Percentiles rank a stretch among this genome's conserved stretches.
Conservation (phyloP, 2,329 filamentous ascomycete genomes). For the Calonectria pauciramosa region DNA sequence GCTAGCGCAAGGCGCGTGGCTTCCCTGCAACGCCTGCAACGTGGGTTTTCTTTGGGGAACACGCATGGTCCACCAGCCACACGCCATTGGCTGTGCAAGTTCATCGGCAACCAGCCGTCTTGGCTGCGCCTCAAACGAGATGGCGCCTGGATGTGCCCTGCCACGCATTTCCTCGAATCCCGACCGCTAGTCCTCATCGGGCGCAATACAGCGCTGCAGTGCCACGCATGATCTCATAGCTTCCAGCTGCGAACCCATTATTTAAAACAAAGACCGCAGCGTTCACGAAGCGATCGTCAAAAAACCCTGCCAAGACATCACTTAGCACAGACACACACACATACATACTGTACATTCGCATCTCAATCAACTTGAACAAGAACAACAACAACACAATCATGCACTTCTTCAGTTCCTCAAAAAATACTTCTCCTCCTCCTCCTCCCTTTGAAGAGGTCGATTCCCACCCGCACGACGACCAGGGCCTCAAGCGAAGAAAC, state of each 20-base stretch:
- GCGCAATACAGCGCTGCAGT: not conserved
- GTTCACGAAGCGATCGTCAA: no score
- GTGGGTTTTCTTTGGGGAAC: not conserved
- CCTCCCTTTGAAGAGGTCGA: not conserved
- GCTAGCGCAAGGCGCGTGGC: not conserved
- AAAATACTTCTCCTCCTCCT: not conserved
- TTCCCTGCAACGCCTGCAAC: not conserved
- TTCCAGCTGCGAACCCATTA: not conserved
- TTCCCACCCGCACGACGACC: not conserved
- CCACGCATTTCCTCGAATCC: not conserved
- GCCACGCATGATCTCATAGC: conserved; percentile 3
- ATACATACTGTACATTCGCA: no score
- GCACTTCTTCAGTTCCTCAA: not conserved
- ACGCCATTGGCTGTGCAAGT: not conserved
- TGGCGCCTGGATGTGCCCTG: not conserved
- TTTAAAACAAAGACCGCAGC: conserved; percentile 5
- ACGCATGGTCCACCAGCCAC: not conserved
- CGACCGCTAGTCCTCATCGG: not conserved
- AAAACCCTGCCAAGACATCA: not conserved
- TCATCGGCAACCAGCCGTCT: not conserved
- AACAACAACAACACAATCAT: no score
- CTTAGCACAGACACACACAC: no score
- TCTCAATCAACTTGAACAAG: no score
- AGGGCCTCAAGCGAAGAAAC: not conserved
- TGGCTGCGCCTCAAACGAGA: not conserved